These are phyloP conservation scores for Neofusicoccum kwambonambiense DNA, from an alignment of 2,329 filamentous ascomycete species.

Conservation along the genomic window DNA sequence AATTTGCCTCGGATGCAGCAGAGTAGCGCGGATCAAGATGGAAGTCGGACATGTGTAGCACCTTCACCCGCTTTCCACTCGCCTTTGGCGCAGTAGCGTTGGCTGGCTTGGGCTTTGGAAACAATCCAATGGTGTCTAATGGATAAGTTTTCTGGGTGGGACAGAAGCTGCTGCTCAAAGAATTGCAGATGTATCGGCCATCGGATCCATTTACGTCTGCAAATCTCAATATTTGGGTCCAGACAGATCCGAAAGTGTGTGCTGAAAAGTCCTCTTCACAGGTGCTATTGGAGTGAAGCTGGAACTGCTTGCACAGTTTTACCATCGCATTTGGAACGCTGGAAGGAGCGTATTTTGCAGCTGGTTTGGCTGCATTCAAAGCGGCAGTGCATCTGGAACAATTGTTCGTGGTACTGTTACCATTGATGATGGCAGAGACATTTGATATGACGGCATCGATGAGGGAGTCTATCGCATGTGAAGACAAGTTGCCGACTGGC, in stretches of 20 bases:
- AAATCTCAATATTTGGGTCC: too few species aligned
- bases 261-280: constrained; percentile 51
- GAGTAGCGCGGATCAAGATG: too few species aligned
- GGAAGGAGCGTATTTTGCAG: constrained; percentile 50
- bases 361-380: constrained; percentile 50
- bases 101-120: too few species aligned
- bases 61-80: too few species aligned
- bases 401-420: constrained; percentile 35
- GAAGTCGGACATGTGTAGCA: too few species aligned
- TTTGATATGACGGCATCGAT: constrained; percentile 45
- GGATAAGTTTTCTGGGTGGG: too few species aligned
- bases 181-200: too few species aligned
- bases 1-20: too few species aligned
- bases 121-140: too few species aligned
- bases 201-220: too few species aligned
- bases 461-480: constrained; percentile 40
- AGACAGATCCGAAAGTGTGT: constrained; percentile 26
- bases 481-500: constrained; percentile 47
- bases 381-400: constrained; percentile 57
- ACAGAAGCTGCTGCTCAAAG: too few species aligned
- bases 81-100: too few species aligned
- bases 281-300: constrained; percentile 46
- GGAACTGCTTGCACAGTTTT: constrained; percentile 49
- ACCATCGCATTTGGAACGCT: constrained; percentile 53
- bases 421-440: constrained; percentile 46